phyloP scores from a whole-genome alignment of 225 moss, liverwort and hornwort species.

The Bryoerythrophyllum caledonicum region DNA sequence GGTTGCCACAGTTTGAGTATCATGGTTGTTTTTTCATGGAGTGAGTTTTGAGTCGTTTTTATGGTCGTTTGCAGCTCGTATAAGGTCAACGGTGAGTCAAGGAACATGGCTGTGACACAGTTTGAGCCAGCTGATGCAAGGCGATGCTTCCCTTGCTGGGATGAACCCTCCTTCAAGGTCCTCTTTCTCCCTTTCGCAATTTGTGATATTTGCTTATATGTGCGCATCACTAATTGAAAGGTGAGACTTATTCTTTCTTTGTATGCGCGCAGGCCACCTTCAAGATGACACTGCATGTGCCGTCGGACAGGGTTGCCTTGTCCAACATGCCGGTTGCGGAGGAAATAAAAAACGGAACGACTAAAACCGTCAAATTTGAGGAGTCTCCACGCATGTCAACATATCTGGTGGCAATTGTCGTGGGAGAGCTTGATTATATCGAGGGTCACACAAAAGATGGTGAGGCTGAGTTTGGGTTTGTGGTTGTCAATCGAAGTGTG shows the following conservation, averaged over 20 bases:
- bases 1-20: constrained; percentile 7
- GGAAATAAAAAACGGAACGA: constrained; percentile 33
- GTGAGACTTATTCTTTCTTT: constrained; percentile 11
- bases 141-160: constrained; percentile 81
- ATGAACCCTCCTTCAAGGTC: constrained; percentile 80
- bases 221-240: constrained; percentile 5
- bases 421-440: constrained; percentile 71
- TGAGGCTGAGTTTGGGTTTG: constrained; percentile 28
- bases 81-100: constrained; percentile 57
- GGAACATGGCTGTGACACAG: constrained; percentile 80
- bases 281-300: constrained; percentile 71
- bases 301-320: constrained; percentile 62
- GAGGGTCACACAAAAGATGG: constrained; percentile 65
- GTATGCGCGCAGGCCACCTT: constrained; percentile 60
- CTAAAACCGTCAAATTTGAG: constrained; percentile 64
- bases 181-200: background rate
- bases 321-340: constrained; percentile 73
- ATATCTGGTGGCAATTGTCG: constrained; percentile 69
- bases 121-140: constrained; percentile 86
- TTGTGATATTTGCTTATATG: background rate
- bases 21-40: background rate
- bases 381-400: constrained; percentile 83
- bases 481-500: constrained; percentile 3
- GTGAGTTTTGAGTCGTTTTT: constrained; percentile 1
- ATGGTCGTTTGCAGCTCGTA: constrained; percentile 55